phyloP scores from a whole-genome alignment of 1,284 basidiomycete species.

The Fomitiporia mediterranea region DNA sequence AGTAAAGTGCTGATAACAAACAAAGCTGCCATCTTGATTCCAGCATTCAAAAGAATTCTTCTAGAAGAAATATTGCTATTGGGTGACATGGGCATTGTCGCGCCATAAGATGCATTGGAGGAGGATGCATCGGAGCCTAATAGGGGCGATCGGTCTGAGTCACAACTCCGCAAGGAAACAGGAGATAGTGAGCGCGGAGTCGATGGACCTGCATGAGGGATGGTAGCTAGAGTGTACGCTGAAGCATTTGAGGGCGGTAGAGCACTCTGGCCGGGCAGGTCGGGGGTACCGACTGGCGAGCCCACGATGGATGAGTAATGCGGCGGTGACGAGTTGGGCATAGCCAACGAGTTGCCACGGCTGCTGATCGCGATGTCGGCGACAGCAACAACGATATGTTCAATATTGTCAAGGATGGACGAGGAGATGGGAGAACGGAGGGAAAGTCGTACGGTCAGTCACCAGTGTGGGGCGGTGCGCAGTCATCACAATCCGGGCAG shows the following conservation, averaged over 20 bases:
- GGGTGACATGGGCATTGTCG: conserved; percentile 39
- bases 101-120: conserved; percentile 48
- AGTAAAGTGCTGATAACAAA: conserved; percentile 67
- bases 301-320: conserved; percentile 16
- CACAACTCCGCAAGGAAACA: conserved; percentile 9
- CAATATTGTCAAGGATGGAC: neutral
- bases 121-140: conserved; percentile 31
- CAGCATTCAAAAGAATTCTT: conserved; percentile 69
- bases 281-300: conserved; percentile 4
- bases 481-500: neutral
- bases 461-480: neutral
- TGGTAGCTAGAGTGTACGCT: conserved; percentile 59
- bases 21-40: conserved; percentile 75
- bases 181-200: conserved; percentile 29
- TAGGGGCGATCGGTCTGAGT: conserved; percentile 17
- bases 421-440: neutral
- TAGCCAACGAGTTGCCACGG: neutral
- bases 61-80: conserved; percentile 39
- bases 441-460: neutral
- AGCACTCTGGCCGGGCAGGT: neutral
- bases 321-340: conserved; percentile 17
- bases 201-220: conserved; percentile 38
- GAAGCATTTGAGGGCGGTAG: conserved; percentile 41
- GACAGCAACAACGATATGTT: neutral
- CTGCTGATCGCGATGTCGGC: neutral